phyloP scores from a whole-genome alignment of 2,329 filamentous ascomycete genomes.

The Blastomyces parvus region DNA sequence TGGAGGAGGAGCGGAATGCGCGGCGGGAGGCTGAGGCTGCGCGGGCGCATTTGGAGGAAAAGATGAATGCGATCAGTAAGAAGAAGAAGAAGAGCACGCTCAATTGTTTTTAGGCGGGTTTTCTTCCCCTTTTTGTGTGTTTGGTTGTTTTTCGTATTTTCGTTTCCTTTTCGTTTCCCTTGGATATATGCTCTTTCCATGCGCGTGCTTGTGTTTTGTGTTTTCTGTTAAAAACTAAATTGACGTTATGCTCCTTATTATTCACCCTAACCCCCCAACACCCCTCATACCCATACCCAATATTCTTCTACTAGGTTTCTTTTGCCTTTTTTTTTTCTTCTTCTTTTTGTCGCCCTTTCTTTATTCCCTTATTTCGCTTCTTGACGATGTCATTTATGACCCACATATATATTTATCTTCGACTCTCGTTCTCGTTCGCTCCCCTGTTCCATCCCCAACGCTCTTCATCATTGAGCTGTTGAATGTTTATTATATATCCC shows the following conservation, averaged over 20 bases:
- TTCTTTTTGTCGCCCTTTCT: background rate
- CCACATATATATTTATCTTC: constrained; percentile 3
- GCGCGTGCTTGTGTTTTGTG: constrained; percentile 10
- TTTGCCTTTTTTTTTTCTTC: constrained; percentile 3
- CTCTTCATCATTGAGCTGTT: constrained; percentile 1
- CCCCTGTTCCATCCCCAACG: background rate
- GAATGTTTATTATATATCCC: constrained; percentile 9
- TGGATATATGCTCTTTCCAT: constrained; percentile 4
- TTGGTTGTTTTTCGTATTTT: constrained; percentile 3
- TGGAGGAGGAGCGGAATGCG: constrained; percentile 94
- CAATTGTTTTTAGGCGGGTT: constrained; percentile 74
- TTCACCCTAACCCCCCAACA: background rate
- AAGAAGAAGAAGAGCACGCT: constrained; percentile 92
- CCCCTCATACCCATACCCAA: background rate
- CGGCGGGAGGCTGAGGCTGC: constrained; percentile 83
- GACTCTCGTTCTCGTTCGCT: background rate
- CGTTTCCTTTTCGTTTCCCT: constrained; percentile 11
- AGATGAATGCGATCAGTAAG: constrained; percentile 84
- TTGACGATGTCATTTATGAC: constrained; percentile 18
- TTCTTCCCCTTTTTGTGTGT: background rate
- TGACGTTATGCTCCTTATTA: constrained; percentile 4
- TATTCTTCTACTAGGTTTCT: background rate
- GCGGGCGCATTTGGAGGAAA: constrained; percentile 78
- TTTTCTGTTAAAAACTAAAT: constrained; percentile 14
- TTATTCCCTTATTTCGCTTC: constrained; percentile 4